Base-by-base conservation (phyloP, 2,329 filamentous ascomycete genomes). In the Aspergillus vadensis region DNA sequence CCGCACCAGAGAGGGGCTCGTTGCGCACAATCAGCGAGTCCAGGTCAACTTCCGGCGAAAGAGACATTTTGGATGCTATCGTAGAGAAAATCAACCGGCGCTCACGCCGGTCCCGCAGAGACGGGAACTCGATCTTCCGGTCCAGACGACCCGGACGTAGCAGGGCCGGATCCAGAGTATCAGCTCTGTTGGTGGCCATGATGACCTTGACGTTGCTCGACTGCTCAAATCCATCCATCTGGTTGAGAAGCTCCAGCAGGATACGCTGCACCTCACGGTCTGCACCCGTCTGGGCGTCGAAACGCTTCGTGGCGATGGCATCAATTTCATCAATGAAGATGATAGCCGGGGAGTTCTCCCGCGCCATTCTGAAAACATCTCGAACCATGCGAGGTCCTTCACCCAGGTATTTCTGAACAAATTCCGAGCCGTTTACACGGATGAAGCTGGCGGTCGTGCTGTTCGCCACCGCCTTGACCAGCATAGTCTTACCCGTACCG, bases 321-420 rank as follows among this genome's bases (percentile, higher is more conserved):
- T 99, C 95, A 70, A 99, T 97, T 78, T 99, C 95, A 75, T 99
- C 95, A 75, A 99, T 99, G 84, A 99, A 99, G 80, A 99, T 99
- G 77, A 99, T 99, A 61, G 93, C 91, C 0, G 95, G 95, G 0
- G 92, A 94, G 82, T 99, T 99, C 82, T 99, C 95, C 64, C 95
- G 89, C 39, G 95, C 95, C 95, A 99, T 99, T 64, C 95, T 87
- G 86, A 99, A 99, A 43, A 99, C 95, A 76, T 99, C 95, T 72
- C 95, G 91, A 57, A 99, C 95, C 95, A 99, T 99, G 68, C 95
- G 91, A 56, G 95, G 95, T 55, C 95, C 95, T 77, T 99, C 95
- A 76, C 95, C 95, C 2, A 99, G 85, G 73, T 99, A 99, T 81
- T 99, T 99, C 76, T 99, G 95, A 56, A 99, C 95, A 72, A 99